Evolutionary conservation across 108 stramenopile genomes (phyloP), one percentile per base, ranked within the genome.

Genomic region (Fragilariopsis cylindrus): DNA sequence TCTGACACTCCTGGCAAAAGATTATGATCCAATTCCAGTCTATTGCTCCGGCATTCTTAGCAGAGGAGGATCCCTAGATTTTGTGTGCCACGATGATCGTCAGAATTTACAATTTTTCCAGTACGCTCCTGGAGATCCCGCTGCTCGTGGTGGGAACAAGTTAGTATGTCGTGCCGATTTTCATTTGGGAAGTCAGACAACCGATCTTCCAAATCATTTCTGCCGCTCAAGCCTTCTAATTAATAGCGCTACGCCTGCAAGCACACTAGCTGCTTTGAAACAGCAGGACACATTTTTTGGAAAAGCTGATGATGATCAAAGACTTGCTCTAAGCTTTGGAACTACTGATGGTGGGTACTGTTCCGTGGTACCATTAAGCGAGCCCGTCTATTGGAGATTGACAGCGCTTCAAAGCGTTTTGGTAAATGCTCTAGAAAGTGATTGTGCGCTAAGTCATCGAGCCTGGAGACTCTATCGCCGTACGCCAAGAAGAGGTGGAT

Each of bases 331-430:
- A 11, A 81, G 87, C 54, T 95, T 95, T 64, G 96, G 96, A 41
- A 95, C 92, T 44, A 83, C 90, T 21, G 97, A 98, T 73, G 95
- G 96, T 5, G 91, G 94, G 15, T 85, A 96, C 42, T 83, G 77
- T 7, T 77, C 88, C 12, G 73, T 96, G 21, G 70, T 94, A 39
- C 96, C 97, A 48, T 74, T 97, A 50, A 92, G 87, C 56, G 92
- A 96, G 71, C 89, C 88, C n/a, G 82, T 85, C 6, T 95, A 88
- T 76, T 92, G 94, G 94, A 84, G 94, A 40, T 77, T 96, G 63
- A 90, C 92, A 39, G 92, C 96, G 7, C 76, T 98, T 69, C 93
- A 96, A 75, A 96, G 91, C 73, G 96, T 96, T 1, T 86, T 98
- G 81, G 87, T 77, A 50, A 96, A 98, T 82, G 95, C 92, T 13